Conservation (phyloP, 805 yeast species). For the Grigorovia humatica region DNA sequence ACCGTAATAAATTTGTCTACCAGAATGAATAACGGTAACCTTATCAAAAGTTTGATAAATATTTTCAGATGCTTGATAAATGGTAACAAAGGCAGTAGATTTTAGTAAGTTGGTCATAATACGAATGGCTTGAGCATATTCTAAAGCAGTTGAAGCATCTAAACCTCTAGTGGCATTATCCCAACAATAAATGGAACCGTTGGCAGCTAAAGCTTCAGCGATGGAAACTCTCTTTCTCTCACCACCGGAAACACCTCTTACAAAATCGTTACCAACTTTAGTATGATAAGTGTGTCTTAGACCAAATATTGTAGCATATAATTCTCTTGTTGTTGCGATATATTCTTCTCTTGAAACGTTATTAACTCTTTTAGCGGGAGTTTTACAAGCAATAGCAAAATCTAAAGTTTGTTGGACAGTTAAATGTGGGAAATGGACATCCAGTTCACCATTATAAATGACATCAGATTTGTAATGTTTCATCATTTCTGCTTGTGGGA, state of each 20-base stretch:
- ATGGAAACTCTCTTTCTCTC: slow-evolving; percentile 68
- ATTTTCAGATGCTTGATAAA: slow-evolving; percentile 49
- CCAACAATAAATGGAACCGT: slow-evolving; percentile 46
- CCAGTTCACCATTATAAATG: slow-evolving; percentile 52
- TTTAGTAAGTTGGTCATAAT: slow-evolving; percentile 40
- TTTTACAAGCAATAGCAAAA: slow-evolving; percentile 61
- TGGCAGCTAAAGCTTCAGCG: slow-evolving; percentile 49
- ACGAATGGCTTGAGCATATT: slow-evolving; percentile 51
- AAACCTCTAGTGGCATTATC: slow-evolving; percentile 59
- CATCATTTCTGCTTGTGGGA: slow-evolving; percentile 50
- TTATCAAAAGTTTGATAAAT: slow-evolving; percentile 46
- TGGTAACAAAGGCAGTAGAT: slow-evolving; percentile 47
- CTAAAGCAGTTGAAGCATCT: slow-evolving; percentile 59
- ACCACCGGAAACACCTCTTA: slow-evolving; percentile 64
- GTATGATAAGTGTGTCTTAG: slow-evolving; percentile 45
- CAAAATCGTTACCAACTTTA: slow-evolving; percentile 43
- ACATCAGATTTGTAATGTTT: slow-evolving; percentile 45
- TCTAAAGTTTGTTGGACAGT: slow-evolving; percentile 64
- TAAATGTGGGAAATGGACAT: slow-evolving; percentile 65
- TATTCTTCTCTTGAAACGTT: slow-evolving; percentile 39
- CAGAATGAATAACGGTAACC: slow-evolving; percentile 41
- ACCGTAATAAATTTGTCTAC: slow-evolving; percentile 50
- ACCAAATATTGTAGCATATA: slow-evolving; percentile 38
- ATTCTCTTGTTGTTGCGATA: slow-evolving; percentile 32
- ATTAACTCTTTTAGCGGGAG: slow-evolving; percentile 46